Base-by-base conservation (phyloP, 2,329 filamentous ascomycete species). In the Periglandula ipomoeae region DNA sequence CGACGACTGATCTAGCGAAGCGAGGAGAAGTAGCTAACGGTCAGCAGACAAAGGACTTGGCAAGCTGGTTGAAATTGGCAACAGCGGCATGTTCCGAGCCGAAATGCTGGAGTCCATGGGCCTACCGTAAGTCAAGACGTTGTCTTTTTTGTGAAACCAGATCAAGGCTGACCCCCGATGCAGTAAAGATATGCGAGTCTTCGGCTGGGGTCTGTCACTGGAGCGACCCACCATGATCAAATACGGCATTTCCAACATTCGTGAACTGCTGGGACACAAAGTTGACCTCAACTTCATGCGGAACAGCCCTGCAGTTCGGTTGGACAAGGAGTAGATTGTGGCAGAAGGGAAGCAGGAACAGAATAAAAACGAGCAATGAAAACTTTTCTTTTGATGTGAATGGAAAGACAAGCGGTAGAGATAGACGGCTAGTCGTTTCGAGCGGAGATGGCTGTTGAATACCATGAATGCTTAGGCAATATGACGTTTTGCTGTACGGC, bases 151-250 rank as follows among this genome's bases (percentile, higher is more conserved):
- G 17, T 34, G 26, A 22, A 13, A 10, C 6, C 26, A 13, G 22
- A n/a, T 34, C 13, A 10, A 48, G 20, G 35, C 42, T 44, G 13
- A 42, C 13, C 17, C 13, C 38, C 35, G 6, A 22, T 35, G 37
- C 22, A 52, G 50, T 22, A 89, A 84, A 70, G 87, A 95, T 61
- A 82, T 97, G 81, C 76, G 87, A 54, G 90, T 96, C 9, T 97
- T 95, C 64, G 93, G 93, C 30, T 97, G 89, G 78, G 93, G 93
- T 34, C 71, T 98, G 63, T 88, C 82, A 66, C 70, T 98, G 63
- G 93, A 98, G 75, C 74, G 93, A 59, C 93, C 93, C 50, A 97
- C 93, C 10, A 98, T 97, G 93, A 95, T 96, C 72, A 93, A 94
- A 78, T 95, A 85, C 65, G 81, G 78, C 60, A 88, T 89, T 53